A percentile compares a stretch with the other conserved stretches of the same genome.
phyloP scores from a whole-genome alignment of 352 stramenopile species.

The Phytopythium oedochilum region DNA sequence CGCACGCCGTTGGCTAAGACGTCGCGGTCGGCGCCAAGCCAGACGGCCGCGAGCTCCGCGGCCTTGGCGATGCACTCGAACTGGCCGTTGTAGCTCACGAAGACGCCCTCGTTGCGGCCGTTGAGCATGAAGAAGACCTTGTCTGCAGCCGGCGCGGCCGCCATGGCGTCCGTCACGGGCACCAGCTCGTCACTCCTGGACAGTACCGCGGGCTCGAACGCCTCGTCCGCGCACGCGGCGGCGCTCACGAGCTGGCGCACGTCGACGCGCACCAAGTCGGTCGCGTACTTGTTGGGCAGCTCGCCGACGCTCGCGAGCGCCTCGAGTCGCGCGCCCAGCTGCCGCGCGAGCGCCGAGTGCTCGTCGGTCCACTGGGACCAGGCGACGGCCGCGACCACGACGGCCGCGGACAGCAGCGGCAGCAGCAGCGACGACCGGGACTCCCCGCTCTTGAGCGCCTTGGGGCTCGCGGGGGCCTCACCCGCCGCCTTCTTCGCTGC shows the following conservation, averaged over 20 bases:
- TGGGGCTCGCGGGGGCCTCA: constrained; percentile 6
- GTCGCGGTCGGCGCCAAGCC: constrained; percentile 65
- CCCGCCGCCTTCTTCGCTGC: background rate
- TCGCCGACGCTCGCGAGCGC: background rate
- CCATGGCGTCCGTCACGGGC: constrained; percentile 58
- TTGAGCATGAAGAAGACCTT: constrained; percentile 86
- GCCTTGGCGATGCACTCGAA: constrained; percentile 50
- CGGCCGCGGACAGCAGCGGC: constrained; percentile 15
- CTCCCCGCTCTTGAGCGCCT: constrained; percentile 11
- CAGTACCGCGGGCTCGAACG: constrained; percentile 29
- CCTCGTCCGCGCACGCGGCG: constrained; percentile 27
- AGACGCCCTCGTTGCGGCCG: constrained; percentile 71
- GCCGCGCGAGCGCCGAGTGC: constrained; percentile 1
- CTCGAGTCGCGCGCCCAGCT: background rate
- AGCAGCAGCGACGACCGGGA: constrained; percentile 11
- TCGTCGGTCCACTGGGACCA: constrained; percentile 22
- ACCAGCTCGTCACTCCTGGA: constrained; percentile 14
- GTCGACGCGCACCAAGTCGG: constrained; percentile 39
- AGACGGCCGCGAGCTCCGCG: constrained; percentile 37
- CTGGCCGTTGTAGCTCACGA: constrained; percentile 74
- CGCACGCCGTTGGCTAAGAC: constrained; percentile 66
- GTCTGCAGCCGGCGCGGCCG: constrained; percentile 17
- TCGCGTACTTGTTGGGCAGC: constrained; percentile 61
- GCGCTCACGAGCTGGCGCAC: constrained; percentile 25
- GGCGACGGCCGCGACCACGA: constrained; percentile 17